These are phyloP conservation scores for Citrus sp. DNA, from an alignment of 345 rosid genomes.

Conservation along the genomic window DNA sequence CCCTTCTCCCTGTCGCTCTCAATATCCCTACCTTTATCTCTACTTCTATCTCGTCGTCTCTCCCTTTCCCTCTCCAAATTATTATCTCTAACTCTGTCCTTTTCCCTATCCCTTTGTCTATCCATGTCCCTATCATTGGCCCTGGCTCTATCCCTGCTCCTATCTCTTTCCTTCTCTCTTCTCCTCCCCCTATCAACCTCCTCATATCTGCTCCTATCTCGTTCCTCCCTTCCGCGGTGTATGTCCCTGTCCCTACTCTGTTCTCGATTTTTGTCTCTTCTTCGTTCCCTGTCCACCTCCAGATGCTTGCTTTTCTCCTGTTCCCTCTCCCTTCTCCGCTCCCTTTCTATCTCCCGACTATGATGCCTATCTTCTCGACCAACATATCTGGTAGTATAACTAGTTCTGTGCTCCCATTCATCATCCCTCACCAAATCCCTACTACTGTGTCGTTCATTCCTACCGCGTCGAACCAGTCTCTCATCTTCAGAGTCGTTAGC, in stretches of 20 bases:
- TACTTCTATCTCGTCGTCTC: slow-evolving; percentile 36
- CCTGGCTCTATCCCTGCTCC: slow-evolving; percentile 42
- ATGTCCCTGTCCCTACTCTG: slow-evolving; percentile 36
- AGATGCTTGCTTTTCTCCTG: slow-evolving; percentile 7
- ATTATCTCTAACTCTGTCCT: slow-evolving; percentile 21
- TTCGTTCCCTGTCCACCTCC: slow-evolving; percentile 17
- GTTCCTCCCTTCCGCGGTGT: slow-evolving; percentile 35
- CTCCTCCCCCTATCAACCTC: slow-evolving; percentile 36
- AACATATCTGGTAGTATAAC: slow-evolving; percentile 34
- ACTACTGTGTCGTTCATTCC: slow-evolving; percentile 37
- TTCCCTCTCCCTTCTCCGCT: slow-evolving; percentile 13
- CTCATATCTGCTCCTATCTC: slow-evolving; percentile 38
- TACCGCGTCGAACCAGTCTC: slow-evolving; percentile 22
- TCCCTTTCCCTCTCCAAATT: slow-evolving; percentile 24
- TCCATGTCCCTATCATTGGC: slow-evolving; percentile 32
- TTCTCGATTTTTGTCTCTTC: slow-evolving; percentile 26
- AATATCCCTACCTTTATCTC: slow-evolving; percentile 41
- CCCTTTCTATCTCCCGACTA: slow-evolving; percentile 23
- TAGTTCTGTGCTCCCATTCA: slow-evolving; percentile 36
- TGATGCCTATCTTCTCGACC: slow-evolving; percentile 34
- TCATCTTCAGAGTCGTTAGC: slow-evolving; percentile 31
- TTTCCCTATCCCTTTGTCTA: slow-evolving; percentile 37
- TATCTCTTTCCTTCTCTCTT: slow-evolving; percentile 40
- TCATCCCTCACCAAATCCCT: slow-evolving; percentile 35
- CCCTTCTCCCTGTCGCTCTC: slow-evolving; percentile 35